Conservation (phyloP, 257 asterid species). For the Echium plantagineum region DNA sequence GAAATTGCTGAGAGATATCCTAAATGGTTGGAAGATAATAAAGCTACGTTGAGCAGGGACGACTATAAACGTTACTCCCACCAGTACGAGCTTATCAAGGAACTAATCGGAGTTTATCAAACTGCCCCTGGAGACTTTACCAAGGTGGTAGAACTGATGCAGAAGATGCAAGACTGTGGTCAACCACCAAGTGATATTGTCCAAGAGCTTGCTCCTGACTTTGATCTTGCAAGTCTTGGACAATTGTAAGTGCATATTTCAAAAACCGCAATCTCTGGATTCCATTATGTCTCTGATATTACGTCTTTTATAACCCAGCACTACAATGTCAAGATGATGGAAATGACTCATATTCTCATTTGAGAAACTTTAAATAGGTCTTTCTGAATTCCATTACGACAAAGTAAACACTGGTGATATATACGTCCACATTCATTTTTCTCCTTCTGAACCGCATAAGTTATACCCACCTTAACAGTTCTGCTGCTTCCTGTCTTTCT, state of each 20-base stretch:
- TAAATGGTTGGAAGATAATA: slow-evolving; percentile 73
- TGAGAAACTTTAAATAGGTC: too few relatives aligned
- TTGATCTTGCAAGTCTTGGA: slow-evolving; percentile 66
- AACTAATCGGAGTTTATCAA: slow-evolving; percentile 60
- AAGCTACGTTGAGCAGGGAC: slow-evolving; percentile 45
- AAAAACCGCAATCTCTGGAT: neutral
- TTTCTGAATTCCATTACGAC: too few relatives aligned
- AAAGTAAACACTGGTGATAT: too few relatives aligned
- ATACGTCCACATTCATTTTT: too few relatives aligned
- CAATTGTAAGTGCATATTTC: slow-evolving; percentile 48
- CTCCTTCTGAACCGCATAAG: too few relatives aligned
- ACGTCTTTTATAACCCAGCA: neutral
- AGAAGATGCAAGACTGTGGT: slow-evolving; percentile 99
- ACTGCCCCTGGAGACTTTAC: slow-evolving; percentile 75
- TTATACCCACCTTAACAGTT: too few relatives aligned
- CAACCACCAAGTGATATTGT: slow-evolving; percentile 94
- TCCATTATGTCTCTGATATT: neutral
- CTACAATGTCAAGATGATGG: neutral
- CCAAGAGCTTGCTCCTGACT: slow-evolving; percentile 84
- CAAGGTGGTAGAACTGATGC: slow-evolving; percentile 95
- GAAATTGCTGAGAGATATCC: slow-evolving; percentile 95
- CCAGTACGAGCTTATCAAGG: slow-evolving; percentile 60
- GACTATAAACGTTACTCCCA: slow-evolving; percentile 50
- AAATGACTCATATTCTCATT: neutral
- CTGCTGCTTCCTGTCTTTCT: too few relatives aligned